Evolutionary conservation across 2,329 filamentous ascomycete species (phyloP).

Genomic region (Furcasterigmium furcatum): DNA sequence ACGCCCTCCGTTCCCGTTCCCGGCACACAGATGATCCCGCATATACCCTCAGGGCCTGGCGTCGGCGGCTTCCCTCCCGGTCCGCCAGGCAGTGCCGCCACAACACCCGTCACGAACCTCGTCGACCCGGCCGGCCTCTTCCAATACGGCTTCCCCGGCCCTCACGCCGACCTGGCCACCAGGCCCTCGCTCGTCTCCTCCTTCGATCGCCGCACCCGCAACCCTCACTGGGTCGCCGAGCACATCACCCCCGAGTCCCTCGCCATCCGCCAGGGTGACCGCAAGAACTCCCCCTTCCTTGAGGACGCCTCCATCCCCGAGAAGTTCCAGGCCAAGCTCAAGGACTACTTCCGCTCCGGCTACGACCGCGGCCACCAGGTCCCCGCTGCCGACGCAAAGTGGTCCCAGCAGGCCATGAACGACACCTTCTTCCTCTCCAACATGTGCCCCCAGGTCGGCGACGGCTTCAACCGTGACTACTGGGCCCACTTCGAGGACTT

Average conservation of each 20-base stretch:
- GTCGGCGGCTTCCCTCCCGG: not conserved
- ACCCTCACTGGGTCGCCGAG: constrained; percentile 93
- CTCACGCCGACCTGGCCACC: constrained; percentile 75
- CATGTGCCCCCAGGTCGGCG: constrained; percentile 98
- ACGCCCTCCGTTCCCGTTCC: constrained; percentile 41
- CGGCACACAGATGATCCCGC: constrained; percentile 52
- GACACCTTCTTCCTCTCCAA: constrained; percentile 91
- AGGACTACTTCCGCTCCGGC: constrained; percentile 92
- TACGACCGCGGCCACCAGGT: constrained; percentile 98
- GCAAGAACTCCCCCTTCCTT: constrained; percentile 76
- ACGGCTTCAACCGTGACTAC: constrained; percentile 98
- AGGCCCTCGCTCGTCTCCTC: constrained; percentile 77
- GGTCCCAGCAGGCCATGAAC: constrained; percentile 92
- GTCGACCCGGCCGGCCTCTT: constrained; percentile 76
- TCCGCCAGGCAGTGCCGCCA: constrained; percentile 10
- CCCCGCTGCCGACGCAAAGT: constrained; percentile 92
- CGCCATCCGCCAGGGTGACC: constrained; percentile 70
- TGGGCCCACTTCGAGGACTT: constrained; percentile 99
- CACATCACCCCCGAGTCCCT: constrained; percentile 93
- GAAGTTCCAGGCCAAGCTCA: constrained; percentile 83
- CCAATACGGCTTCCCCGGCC: constrained; percentile 89
- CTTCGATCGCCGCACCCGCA: constrained; percentile 86
- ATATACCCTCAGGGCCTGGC: constrained; percentile 20
- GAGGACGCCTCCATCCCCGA: constrained; percentile 80
- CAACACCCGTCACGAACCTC: constrained; percentile 31